phyloP scores from a whole-genome alignment of 2,329 filamentous ascomycete species.

The Hypoxylon sp. region DNA sequence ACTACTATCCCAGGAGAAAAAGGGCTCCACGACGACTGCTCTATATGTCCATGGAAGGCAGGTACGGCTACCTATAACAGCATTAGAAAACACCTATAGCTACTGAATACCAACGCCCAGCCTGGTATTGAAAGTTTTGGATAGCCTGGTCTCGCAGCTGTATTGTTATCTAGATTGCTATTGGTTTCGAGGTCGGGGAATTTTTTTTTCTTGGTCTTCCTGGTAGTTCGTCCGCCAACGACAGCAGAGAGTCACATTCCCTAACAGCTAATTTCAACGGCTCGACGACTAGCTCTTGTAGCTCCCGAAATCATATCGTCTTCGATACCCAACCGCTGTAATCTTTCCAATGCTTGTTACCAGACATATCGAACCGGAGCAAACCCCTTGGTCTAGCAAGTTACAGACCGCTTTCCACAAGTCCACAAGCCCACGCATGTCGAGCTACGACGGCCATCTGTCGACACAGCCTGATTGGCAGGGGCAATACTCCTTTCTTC shows the following conservation, averaged over 20 bases:
- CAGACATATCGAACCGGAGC: constrained; percentile 62
- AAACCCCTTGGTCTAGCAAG: constrained; percentile 65
- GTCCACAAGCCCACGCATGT: constrained; percentile 63
- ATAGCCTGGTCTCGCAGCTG: constrained; percentile 6
- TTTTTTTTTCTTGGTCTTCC: constrained; percentile 11
- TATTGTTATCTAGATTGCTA: constrained; percentile 12
- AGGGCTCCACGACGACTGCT: constrained; percentile 7
- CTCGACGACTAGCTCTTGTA: constrained; percentile 28
- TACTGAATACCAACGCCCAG: constrained; percentile 15
- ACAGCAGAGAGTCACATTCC: constrained; percentile 16
- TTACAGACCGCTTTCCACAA: constrained; percentile 58
- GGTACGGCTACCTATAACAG: constrained; percentile 13
- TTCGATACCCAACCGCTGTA: constrained; percentile 34
- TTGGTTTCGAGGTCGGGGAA: constrained; percentile 9
- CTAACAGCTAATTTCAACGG: constrained; percentile 13
- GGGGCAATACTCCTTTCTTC: constrained; percentile 61
- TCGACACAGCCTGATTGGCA: constrained; percentile 66
- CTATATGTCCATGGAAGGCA: constrained; percentile 15
- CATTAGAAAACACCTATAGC: constrained; percentile 19
- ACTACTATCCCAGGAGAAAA: constrained; percentile 17
- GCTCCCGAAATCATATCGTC: constrained; percentile 25
- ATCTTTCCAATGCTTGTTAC: constrained; percentile 64
- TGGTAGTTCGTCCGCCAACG: constrained; percentile 11
- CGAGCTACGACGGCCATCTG: constrained; percentile 62
- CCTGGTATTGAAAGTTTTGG: constrained; percentile 8